Base-by-base conservation (phyloP, 2,329 filamentous ascomycete genomes). In the Pezicula carpinea region DNA sequence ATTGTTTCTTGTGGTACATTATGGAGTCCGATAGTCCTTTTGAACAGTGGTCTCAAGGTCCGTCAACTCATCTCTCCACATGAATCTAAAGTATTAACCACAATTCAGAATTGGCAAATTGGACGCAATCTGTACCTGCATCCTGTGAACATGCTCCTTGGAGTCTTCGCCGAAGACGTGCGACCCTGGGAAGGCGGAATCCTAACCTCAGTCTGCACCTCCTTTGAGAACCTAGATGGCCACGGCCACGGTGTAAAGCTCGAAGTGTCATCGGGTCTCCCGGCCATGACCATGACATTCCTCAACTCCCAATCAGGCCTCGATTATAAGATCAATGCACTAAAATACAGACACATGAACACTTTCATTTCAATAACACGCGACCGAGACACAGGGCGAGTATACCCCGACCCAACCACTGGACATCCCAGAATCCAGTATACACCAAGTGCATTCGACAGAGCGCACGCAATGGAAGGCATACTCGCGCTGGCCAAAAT, bases 61-160 rank as follows among this genome's bases (percentile, higher is more conserved):
- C 44, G 52, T 49, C 8, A 8, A 23, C 14, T 26, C 10, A 11
- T 19, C 14, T 13, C 3, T 10, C 14, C 17, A 19, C 11, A n/a
- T 14, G 6, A n/a, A 21, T 11, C 15, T 15, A 40, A 15, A 39
- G n/a, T 3, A 15, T 11, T 35, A 23, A 5, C 52, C 58, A 34
- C 58, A 36, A 31, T 18, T 5, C 43, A 62, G 71, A 96, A 95
- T 62, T 75, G 75, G 4, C 83, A 96, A 47, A 85, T 96, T 52
- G 92, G 92, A 21, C 78, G 76, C 6, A 88, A 96, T 58, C 77
- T 96, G 3, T 75, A 93, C 58, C 66, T 96, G 1, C 92, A 97
- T 60, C 92, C 90, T 1, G 83, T 82, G 59, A 76, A 74, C 59
- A 62, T 73, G 7, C 58, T 82, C 5, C 64, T 66, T 4, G 86